These are phyloP conservation scores for Seminavis robusta DNA, from an alignment of 108 stramenopile genomes.

Conservation along the genomic window DNA sequence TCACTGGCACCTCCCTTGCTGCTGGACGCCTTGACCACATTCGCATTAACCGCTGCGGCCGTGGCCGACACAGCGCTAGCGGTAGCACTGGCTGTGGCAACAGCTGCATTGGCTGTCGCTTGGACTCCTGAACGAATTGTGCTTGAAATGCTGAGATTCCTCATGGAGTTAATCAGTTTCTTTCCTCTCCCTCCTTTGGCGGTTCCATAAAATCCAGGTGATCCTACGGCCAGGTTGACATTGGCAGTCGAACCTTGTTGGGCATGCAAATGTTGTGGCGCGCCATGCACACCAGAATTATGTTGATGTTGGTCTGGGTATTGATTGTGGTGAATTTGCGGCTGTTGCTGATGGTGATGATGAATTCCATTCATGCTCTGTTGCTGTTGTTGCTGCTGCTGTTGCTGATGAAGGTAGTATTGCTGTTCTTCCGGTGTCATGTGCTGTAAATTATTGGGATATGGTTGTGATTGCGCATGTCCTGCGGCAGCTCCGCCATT, in stretches of 20 bases:
- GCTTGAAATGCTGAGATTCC: slow-evolving; percentile 16
- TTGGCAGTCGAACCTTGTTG: not conserved
- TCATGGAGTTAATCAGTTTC: slow-evolving; percentile 43
- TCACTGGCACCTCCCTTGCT: slow-evolving; percentile 23
- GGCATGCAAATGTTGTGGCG: not conserved
- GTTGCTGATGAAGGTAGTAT: not conserved
- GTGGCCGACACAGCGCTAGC: no score
- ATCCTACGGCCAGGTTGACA: not conserved
- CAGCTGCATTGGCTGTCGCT: slow-evolving; percentile 3
- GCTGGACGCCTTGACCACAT: no score
- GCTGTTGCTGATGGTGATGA: slow-evolving; percentile 21
- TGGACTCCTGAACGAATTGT: not conserved
- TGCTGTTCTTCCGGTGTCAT: not conserved
- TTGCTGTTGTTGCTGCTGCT: slow-evolving; percentile 18
- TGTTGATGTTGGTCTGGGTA: slow-evolving; percentile 7
- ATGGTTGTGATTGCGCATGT: not conserved
- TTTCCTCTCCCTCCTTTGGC: slow-evolving; percentile 14
- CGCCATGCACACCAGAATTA: not conserved
- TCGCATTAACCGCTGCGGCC: no score
- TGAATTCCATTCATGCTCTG: no score
- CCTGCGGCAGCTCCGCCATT: not conserved
- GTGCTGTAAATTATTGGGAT: not conserved
- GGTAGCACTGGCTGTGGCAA: slow-evolving; percentile 3
- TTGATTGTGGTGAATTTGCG: slow-evolving; percentile 3
- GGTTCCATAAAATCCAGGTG: slow-evolving; percentile 9